Conservation (phyloP, 192 early-diverging fungal genomes). For the Fimicolochytrium jonesii region DNA sequence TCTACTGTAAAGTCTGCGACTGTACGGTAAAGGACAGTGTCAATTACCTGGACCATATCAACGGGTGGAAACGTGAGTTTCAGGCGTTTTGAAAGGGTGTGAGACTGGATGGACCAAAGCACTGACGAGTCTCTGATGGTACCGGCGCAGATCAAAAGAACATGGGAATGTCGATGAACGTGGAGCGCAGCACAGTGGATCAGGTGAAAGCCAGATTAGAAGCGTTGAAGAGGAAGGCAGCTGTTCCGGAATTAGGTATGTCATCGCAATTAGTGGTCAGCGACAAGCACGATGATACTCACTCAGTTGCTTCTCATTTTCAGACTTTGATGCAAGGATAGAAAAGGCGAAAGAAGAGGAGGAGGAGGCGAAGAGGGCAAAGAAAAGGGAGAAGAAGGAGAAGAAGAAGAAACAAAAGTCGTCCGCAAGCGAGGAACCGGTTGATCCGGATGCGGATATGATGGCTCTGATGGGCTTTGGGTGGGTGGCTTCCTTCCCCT, state of each 20-base stretch:
- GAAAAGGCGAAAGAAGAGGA: conserved; percentile 62
- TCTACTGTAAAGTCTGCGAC: conserved; percentile 87
- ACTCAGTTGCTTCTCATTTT: conserved; percentile 2
- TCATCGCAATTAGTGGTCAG: conserved; percentile 4
- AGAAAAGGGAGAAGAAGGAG: conserved; percentile 42
- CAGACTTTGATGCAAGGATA: conserved; percentile 67
- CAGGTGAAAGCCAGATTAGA: conserved; percentile 73
- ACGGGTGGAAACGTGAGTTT: conserved; percentile 75
- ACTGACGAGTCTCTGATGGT: neutral
- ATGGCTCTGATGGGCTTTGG: conserved; percentile 74
- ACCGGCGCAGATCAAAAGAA: conserved; percentile 67
- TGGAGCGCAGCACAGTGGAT: conserved; percentile 68
- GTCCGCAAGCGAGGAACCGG: conserved; percentile 32
- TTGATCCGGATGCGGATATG: conserved; percentile 55
- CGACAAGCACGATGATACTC: neutral
- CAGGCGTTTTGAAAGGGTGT: neutral
- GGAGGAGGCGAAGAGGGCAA: conserved; percentile 60
- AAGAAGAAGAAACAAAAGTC: conserved; percentile 57
- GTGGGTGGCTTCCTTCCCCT: too few relatives aligned
- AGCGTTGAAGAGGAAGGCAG: conserved; percentile 65
- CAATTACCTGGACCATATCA: conserved; percentile 88
- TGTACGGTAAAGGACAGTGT: conserved; percentile 84
- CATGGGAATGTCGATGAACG: conserved; percentile 77
- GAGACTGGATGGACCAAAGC: too few relatives aligned
- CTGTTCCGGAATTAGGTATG: conserved; percentile 54